Evolutionary conservation across 192 early-diverging fungal genomes (phyloP).

Genomic region (Coemansia sp.): DNA sequence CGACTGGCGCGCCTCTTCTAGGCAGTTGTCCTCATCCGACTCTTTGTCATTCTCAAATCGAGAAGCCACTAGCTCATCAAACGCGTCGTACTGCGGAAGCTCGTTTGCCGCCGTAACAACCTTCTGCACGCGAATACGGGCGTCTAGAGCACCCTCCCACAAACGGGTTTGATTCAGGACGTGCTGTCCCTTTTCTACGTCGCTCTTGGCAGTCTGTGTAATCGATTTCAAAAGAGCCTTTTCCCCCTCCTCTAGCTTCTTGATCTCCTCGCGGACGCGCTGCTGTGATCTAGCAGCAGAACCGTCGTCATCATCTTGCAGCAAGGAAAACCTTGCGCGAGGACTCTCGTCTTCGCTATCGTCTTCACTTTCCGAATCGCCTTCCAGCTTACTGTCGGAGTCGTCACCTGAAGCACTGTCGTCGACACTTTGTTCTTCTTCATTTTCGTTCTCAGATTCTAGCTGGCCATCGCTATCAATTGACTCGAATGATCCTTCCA

Average conservation of each 20-base stretch:
- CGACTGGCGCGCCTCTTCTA: constrained; percentile 24
- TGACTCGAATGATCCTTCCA: background rate
- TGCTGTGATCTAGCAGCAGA: constrained; percentile 44
- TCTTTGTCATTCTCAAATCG: constrained; percentile 7
- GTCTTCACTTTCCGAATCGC: constrained; percentile 25
- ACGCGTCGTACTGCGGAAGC: constrained; percentile 63
- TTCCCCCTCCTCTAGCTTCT: constrained; percentile 80
- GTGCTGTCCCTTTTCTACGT: constrained; percentile 91
- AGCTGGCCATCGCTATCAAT: constrained; percentile 17
- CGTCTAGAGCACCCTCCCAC: constrained; percentile 84
- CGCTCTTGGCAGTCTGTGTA: constrained; percentile 71
- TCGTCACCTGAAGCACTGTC: constrained; percentile 55
- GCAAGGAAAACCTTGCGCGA: constrained; percentile 27
- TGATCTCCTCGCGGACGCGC: constrained; percentile 62
- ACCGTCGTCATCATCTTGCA: constrained; percentile 21
- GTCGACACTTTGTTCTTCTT: constrained; percentile 37
- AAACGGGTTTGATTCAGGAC: constrained; percentile 83
- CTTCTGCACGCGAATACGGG: constrained; percentile 87
- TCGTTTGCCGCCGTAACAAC: constrained; percentile 73
- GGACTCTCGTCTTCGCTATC: constrained; percentile 17
- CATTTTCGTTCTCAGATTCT: constrained; percentile 20
- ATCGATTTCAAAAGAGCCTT: constrained; percentile 79
- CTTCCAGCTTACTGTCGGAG: constrained; percentile 26
- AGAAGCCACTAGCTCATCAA: constrained; percentile 16
- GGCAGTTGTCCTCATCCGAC: background rate